phyloP scores from a whole-genome alignment of 140 eudicot genomes.

The Bidens hawaiensis region DNA sequence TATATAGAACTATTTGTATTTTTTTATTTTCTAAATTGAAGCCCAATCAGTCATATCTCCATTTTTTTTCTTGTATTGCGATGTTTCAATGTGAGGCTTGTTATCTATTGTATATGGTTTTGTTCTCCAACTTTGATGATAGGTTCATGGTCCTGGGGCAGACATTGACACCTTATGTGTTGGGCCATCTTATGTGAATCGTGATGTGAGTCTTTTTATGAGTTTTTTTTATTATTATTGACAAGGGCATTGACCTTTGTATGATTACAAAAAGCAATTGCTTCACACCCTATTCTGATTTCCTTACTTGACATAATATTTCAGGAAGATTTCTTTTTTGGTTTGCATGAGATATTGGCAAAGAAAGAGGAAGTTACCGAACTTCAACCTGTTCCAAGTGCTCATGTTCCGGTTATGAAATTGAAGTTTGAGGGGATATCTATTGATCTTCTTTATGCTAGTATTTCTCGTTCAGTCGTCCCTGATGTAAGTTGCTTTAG shows the following conservation, averaged over 20 bases:
- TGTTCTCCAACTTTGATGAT: constrained; percentile 15
- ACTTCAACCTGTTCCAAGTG: constrained; percentile 77
- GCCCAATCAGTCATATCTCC: no score
- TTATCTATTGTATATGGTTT: not conserved
- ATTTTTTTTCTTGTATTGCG: not conserved
- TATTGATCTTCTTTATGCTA: constrained; percentile 90
- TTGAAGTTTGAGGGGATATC: constrained; percentile 83
- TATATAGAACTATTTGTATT: not conserved
- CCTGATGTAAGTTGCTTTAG: constrained; percentile 60
- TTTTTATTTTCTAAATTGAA: not conserved
- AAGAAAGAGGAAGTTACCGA: constrained; percentile 77
- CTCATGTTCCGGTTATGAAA: constrained; percentile 86
- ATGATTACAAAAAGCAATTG: not conserved
- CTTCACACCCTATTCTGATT: not conserved
- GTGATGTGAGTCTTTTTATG: constrained; percentile 40
- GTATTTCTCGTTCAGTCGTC: constrained; percentile 62
- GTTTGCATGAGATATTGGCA: constrained; percentile 55
- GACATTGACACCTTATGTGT: constrained; percentile 86
- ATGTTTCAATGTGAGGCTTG: not conserved
- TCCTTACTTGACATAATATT: not conserved
- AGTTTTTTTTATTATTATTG: not conserved
- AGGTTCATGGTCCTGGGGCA: constrained; percentile 96
- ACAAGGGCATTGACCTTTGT: not conserved
- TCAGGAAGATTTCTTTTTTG: constrained; percentile 84
- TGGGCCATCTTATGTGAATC: constrained; percentile 71